Evolutionary conservation across 768 basidiomycete genomes (phyloP).

Genomic region (Rhodotorula babjevae): DNA sequence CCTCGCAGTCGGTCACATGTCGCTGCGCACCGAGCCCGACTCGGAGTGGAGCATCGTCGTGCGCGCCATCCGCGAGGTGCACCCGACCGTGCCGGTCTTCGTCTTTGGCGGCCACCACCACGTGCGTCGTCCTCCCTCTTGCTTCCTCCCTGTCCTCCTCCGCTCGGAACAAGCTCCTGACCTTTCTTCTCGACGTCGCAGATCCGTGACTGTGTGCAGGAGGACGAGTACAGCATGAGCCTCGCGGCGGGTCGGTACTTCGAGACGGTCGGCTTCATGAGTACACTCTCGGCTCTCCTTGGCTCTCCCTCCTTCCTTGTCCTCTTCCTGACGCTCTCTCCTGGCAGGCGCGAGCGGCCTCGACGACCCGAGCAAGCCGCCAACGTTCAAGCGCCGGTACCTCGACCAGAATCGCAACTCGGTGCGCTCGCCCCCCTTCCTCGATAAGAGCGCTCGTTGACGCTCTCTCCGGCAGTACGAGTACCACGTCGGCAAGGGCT

Average conservation of each 20-base stretch:
- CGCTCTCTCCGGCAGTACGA: constrained; percentile 43
- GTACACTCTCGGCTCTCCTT: constrained; percentile 46
- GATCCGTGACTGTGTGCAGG: constrained; percentile 70
- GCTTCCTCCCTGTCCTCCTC: no score
- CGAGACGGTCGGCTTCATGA: constrained; percentile 84
- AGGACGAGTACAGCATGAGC: constrained; percentile 70
- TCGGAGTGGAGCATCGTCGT: constrained; percentile 65
- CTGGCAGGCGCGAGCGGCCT: constrained; percentile 49
- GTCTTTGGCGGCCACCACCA: constrained; percentile 65
- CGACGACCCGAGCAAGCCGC: constrained; percentile 47
- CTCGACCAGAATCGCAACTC: constrained; percentile 74
- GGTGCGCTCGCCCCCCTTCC: constrained; percentile 47
- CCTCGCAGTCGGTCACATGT: constrained; percentile 60
- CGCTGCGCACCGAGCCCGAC: constrained; percentile 57
- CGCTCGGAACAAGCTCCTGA: no score
- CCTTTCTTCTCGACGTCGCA: constrained; percentile 46
- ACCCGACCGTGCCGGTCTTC: constrained; percentile 70
- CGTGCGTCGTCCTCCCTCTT: background rate
- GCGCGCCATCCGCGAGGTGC: constrained; percentile 65
- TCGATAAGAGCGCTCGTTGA: background rate
- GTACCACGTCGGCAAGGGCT: constrained; percentile 63
- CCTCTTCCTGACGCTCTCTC: background rate
- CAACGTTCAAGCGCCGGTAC: constrained; percentile 64
- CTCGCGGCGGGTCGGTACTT: constrained; percentile 82
- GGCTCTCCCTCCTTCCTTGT: no score